A percentile compares a stretch with the other conserved stretches of the same genome.
Conservation (phyloP, 2,329 filamentous ascomycete genomes). For the Emergomyces africanus region DNA sequence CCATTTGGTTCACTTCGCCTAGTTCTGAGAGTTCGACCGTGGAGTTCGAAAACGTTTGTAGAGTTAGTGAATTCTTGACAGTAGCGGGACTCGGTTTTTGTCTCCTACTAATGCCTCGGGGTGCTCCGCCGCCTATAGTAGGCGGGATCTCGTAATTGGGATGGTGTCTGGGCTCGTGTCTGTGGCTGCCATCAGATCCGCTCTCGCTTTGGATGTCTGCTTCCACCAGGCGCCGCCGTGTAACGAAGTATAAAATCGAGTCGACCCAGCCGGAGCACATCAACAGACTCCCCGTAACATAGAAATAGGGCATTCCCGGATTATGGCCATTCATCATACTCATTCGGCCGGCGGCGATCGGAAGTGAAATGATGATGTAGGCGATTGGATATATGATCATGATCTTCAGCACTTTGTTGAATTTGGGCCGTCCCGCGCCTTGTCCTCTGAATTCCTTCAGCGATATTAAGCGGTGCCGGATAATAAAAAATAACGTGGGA, state of each 20-base stretch:
- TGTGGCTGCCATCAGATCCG: background rate
- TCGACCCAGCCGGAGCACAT: conserved; percentile 47
- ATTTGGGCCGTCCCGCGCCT: conserved; percentile 9
- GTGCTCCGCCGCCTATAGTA: background rate
- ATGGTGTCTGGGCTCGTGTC: background rate
- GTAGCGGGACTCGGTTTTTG: background rate
- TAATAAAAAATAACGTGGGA: conserved; percentile 35
- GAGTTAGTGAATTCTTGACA: background rate
- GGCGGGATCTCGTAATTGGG: background rate
- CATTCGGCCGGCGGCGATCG: conserved; percentile 40
- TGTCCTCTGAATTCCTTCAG: conserved; percentile 20
- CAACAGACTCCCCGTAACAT: conserved; percentile 41
- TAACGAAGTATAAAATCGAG: conserved; percentile 44
- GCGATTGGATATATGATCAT: conserved; percentile 35
- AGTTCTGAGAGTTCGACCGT: background rate
- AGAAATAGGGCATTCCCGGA: conserved; percentile 32
- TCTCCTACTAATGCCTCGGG: background rate
- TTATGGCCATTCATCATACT: conserved; percentile 21
- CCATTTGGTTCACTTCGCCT: background rate
- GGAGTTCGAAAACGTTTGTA: background rate
- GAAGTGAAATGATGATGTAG: conserved; percentile 52
- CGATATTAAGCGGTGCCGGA: conserved; percentile 32
- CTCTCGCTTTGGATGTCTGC: background rate
- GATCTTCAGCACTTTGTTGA: conserved; percentile 29
- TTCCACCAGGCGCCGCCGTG: conserved; percentile 39